These are phyloP conservation scores for Moesziomyces aphidis DNA, from an alignment of 1,284 basidiomycete species.

Conservation along the genomic window DNA sequence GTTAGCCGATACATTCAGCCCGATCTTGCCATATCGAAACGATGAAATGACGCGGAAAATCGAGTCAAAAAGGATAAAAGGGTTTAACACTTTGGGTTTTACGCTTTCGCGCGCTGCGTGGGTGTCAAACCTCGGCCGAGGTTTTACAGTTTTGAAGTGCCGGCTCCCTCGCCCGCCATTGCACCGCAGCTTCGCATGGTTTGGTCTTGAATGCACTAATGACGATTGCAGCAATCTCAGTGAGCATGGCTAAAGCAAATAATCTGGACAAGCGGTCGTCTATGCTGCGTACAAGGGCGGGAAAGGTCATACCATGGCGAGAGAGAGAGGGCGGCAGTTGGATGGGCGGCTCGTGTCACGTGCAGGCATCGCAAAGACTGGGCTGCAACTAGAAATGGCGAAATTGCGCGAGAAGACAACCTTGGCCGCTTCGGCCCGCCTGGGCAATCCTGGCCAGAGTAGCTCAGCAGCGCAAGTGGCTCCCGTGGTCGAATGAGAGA, in stretches of 20 bases:
- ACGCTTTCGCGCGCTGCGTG: background rate
- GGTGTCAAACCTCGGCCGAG: conserved; percentile 9
- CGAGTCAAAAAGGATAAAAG: background rate
- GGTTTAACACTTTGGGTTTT: background rate
- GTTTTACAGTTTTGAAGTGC: conserved; percentile 5
- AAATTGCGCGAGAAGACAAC: background rate
- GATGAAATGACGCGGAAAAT: background rate
- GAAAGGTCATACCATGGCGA: background rate
- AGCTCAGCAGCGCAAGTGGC: background rate
- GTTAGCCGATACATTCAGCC: conserved; percentile 8
- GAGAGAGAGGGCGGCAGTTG: too few relatives aligned
- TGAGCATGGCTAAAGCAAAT: too few relatives aligned
- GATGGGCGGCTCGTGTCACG: background rate
- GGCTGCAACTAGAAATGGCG: background rate
- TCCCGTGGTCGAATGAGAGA: conserved; percentile 3
- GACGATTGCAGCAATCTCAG: too few relatives aligned
- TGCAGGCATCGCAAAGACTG: background rate
- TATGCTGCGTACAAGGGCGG: background rate
- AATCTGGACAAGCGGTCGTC: background rate
- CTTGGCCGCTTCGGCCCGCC: conserved; percentile 1
- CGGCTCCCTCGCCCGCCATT: background rate
- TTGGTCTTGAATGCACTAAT: background rate
- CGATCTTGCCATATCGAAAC: background rate
- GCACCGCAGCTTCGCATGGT: background rate
- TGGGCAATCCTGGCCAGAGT: background rate